Evolutionary conservation across 164 flowering plant genomes (phyloP), one percentile per base, ranked within the genome.

Genomic region (Chloranthus sessilifolius): DNA sequence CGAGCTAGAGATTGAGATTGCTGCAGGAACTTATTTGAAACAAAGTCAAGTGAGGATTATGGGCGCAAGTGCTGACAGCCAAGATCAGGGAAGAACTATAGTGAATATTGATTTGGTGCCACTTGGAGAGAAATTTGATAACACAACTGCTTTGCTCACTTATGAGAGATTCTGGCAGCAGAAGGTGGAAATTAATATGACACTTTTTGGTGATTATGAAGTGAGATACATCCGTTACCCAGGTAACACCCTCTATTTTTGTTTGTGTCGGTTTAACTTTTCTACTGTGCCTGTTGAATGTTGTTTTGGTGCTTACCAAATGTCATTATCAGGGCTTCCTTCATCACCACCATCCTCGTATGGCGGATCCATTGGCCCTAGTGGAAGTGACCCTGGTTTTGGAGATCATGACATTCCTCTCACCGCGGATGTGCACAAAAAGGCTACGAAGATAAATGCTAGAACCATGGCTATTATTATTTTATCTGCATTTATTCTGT

Each of bases 121-220:
- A 17, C 67, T 94, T 27, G 96, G 91, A 38, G 95, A 88, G 52
- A 88, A 80, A 63, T 94, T 94, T 81, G 99, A 94, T 71, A 82
- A 75, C 52, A 81, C 90, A 5, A 84, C 99, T 52, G 99, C 99
- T 26, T 60, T 61, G 5, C 78, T 94, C 43, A 94, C 70, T n/a
- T 86, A 69, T 49, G 80, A 86, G 41, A 79, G 97, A 57, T 68
- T 94, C 60, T 69, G 72, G 77, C 75, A 76, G 47, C 82, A 80
- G 66, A 85, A 81, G 61, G 82, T 89, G 47, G 74, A 74, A 31
- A 59, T 94, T 37, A 86, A 94, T 69, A 46, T 3, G 47, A 72
- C 89, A 30, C 74, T 86, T 54, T 92, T 94, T 74, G 99, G 96
- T 23, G 68, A 56, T 62, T 94, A 94, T 68, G 80, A 78, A 51